Base-by-base conservation (phyloP, 345 rosid species). In the Camelina laxa region DNA sequence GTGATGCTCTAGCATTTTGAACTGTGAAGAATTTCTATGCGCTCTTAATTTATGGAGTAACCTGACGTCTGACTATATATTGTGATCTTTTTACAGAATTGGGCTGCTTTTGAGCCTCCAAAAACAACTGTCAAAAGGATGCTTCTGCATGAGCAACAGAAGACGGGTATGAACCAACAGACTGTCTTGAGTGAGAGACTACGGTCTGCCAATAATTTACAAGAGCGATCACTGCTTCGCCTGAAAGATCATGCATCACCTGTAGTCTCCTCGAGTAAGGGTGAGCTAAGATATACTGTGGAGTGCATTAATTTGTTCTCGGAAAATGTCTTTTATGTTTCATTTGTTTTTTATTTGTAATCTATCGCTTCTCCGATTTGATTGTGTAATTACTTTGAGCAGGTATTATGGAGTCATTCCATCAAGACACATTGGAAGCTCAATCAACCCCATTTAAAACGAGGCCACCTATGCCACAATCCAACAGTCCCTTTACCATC, bases 91-190 rank as follows among this genome's bases (percentile, higher is more conserved):
- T 60, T 83, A 64, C 87, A 95, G 99, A 88, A 89, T 76, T 89
- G 88, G 97, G 87, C 89, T 62, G 87, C 84, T 75, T 95, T 87
- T 81, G 91, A 87, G 82, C 98, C 99, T 61, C 82, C 96, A 48
- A 95, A 88, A 77, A 95, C 99, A 75, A 95, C 91, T 64, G 90
- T 92, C 45, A 92, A 88, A 82, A 86, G 99, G 86, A 85, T 92
- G 73, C 82, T 87, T 82, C 76, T 89, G 81, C 86, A 82, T 80
- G 91, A 88, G 75, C 79, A 61, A 67, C 83, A 78, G 77, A 89
- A 82, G 67, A 75, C 75, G 35, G 72, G 72, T 82, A 68, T 66
- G 22, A 70, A 75, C 64, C 85, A 80, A 76, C 82, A 83, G 44
- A 75, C 79, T 24, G 53, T 70, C 58, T 69, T 51, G 45, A 76